These are phyloP conservation scores for Calocybe indica DNA, from an alignment of 768 basidiomycete species.

Conservation along the genomic window DNA sequence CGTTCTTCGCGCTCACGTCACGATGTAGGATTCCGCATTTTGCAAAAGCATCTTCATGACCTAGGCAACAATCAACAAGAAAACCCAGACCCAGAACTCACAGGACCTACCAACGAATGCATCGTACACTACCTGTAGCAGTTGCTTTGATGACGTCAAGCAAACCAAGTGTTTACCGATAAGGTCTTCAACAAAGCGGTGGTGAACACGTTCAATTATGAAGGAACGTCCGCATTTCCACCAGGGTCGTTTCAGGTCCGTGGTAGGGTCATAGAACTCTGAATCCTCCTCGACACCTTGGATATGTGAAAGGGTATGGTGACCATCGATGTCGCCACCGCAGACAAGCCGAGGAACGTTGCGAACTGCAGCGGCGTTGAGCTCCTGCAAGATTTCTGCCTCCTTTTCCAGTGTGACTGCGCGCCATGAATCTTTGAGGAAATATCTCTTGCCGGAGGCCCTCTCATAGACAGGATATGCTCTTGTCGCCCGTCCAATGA, in stretches of 20 bases:
- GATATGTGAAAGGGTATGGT: slow-evolving; percentile 6
- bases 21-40: slow-evolving; percentile 6
- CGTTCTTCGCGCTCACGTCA: slow-evolving; percentile 8
- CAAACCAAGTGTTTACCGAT: slow-evolving; percentile 9
- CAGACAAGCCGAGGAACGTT: slow-evolving; percentile 19
- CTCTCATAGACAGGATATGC: slow-evolving; percentile 12
- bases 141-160: slow-evolving; percentile 11
- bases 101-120: slow-evolving; percentile 14
- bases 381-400: slow-evolving; percentile 10
- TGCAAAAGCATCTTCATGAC: slow-evolving; percentile 6
- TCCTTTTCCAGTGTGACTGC: slow-evolving; percentile 9
- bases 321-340: slow-evolving; percentile 21
- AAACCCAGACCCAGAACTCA: background rate
- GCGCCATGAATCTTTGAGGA: slow-evolving; percentile 24
- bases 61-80: background rate
- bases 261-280: background rate
- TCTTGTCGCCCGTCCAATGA: slow-evolving; percentile 12
- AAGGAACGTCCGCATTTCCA: slow-evolving; percentile 1
- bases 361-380: slow-evolving; percentile 9
- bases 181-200: slow-evolving; percentile 15
- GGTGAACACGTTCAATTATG: slow-evolving; percentile 11
- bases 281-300: too few relatives aligned
- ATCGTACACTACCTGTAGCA: slow-evolving; percentile 14
- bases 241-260: slow-evolving; percentile 4
- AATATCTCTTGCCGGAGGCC: slow-evolving; percentile 6